Evolutionary conservation across 1,139 yeast species (phyloP).

Genomic region (Arxiozyma slooffiae): DNA sequence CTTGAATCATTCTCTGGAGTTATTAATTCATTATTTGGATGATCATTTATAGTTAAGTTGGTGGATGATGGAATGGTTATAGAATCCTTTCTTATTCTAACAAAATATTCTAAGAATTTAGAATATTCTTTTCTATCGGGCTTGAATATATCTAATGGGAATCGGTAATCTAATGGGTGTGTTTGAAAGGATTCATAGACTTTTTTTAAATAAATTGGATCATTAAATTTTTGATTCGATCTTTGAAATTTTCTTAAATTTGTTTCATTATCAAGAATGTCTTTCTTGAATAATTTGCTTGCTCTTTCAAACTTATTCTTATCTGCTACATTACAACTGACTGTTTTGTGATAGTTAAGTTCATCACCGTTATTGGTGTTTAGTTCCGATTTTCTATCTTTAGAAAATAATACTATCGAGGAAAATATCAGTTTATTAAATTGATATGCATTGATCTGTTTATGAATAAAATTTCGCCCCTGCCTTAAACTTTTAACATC

Average conservation of each 20-base stretch:
- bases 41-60: conserved; percentile 24
- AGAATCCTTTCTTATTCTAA: conserved; percentile 17
- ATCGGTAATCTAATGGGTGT: conserved; percentile 37
- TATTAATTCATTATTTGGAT: conserved; percentile 6
- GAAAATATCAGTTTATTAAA: conserved; percentile 41
- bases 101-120: conserved; percentile 21
- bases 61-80: conserved; percentile 16
- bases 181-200: conserved; percentile 23
- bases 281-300: conserved; percentile 23
- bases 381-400: neutral
- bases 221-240: conserved; percentile 1
- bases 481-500: conserved; percentile 46
- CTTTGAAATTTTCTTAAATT: neutral
- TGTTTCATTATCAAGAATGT: conserved; percentile 18
- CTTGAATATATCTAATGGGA: conserved; percentile 37
- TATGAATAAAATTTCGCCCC: conserved; percentile 55
- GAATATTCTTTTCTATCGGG: conserved; percentile 10
- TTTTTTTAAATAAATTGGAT: conserved; percentile 7
- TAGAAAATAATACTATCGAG: conserved; percentile 41
- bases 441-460: conserved; percentile 50
- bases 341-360: neutral
- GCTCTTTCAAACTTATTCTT: neutral
- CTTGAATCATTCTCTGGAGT: conserved; percentile 22
- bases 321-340: neutral
- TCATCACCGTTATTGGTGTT: neutral